Conservation (phyloP, 495 filamentous ascomycete genomes). For the Evansstolkia leycettana region DNA sequence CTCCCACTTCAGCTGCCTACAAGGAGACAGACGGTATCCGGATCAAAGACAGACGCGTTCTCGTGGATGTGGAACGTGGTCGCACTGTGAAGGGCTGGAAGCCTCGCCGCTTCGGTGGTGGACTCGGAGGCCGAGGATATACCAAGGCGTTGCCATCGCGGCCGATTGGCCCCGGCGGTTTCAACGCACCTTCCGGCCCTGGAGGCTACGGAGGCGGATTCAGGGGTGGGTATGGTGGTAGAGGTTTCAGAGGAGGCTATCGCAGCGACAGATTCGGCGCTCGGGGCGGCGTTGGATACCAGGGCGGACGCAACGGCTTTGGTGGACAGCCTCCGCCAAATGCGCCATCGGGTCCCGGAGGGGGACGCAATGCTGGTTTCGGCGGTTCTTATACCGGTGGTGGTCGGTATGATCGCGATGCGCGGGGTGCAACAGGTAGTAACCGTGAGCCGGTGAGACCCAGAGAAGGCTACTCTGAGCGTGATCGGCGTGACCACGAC, state of each 20-base stretch:
- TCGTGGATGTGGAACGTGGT: slow-evolving; percentile 94
- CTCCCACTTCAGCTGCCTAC: slow-evolving; percentile 50
- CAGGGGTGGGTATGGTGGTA: slow-evolving; percentile 43
- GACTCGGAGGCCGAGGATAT: slow-evolving; percentile 84
- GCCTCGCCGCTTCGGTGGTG: slow-evolving; percentile 83
- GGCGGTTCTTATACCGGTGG: slow-evolving; percentile 31
- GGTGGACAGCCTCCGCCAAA: slow-evolving; percentile 58
- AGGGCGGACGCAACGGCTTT: slow-evolving; percentile 47
- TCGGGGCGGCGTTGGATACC: slow-evolving; percentile 48
- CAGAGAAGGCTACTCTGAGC: slow-evolving; percentile 34
- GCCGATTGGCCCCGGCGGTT: slow-evolving; percentile 46
- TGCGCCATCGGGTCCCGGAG: slow-evolving; percentile 70
- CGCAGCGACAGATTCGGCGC: slow-evolving; percentile 47
- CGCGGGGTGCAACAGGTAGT: slow-evolving; percentile 38
- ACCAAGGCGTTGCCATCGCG: slow-evolving; percentile 71
- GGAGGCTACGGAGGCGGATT: slow-evolving; percentile 57
- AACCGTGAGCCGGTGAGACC: slow-evolving; percentile 42
- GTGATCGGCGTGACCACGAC: slow-evolving; percentile 47
- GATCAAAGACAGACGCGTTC: slow-evolving; percentile 82
- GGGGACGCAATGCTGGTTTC: slow-evolving; percentile 42
- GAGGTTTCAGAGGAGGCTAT: slow-evolving; percentile 47
- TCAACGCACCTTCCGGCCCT: slow-evolving; percentile 52
- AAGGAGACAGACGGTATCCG: slow-evolving; percentile 83
- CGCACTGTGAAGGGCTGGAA: slow-evolving; percentile 92
- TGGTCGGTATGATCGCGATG: slow-evolving; percentile 35